Percentiles rank a stretch among this genome's conserved stretches.
phyloP scores from a whole-genome alignment of 495 filamentous ascomycete species.

The Tuber brumale region DNA sequence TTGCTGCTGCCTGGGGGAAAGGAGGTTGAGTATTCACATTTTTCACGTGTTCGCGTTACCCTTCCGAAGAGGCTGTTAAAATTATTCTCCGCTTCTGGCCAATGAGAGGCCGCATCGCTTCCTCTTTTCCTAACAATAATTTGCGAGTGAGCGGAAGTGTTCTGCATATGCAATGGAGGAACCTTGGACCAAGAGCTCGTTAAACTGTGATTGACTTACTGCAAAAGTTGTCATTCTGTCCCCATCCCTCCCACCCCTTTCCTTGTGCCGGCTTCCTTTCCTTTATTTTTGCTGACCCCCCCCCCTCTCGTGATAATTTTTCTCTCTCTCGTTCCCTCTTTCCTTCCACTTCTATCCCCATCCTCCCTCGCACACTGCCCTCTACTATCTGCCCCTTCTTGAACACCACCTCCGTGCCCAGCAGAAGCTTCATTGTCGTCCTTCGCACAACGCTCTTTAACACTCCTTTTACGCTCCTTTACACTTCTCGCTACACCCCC shows the following conservation, averaged over 20 bases:
- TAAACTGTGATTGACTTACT: neutral
- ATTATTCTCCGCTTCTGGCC: neutral
- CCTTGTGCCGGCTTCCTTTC: neutral
- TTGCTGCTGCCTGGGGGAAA: neutral
- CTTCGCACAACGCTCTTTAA: constrained; percentile 6
- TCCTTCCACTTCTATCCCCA: constrained; percentile 37
- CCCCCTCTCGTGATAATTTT: constrained; percentile 3
- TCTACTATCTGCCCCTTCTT: constrained; percentile 13
- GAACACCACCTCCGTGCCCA: constrained; percentile 3
- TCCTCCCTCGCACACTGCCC: constrained; percentile 20
- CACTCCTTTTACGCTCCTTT: constrained; percentile 21
- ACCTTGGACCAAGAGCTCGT: neutral
- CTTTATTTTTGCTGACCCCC: constrained; percentile 4
- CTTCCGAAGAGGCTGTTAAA: neutral
- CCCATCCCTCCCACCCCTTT: constrained; percentile 5
- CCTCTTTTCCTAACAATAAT: constrained; percentile 20
- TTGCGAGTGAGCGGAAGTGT: constrained; percentile 2
- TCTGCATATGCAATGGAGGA: neutral
- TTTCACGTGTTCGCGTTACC: constrained; percentile 2
- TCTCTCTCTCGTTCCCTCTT: constrained; percentile 11
- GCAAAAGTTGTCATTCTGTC: constrained; percentile 1
- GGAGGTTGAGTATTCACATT: neutral
- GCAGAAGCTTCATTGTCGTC: neutral
- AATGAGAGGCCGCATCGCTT: neutral
- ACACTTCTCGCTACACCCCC: constrained; percentile 25